phyloP scores from a whole-genome alignment of 176 grass and related monocot species.

The Carex myosuroides region DNA sequence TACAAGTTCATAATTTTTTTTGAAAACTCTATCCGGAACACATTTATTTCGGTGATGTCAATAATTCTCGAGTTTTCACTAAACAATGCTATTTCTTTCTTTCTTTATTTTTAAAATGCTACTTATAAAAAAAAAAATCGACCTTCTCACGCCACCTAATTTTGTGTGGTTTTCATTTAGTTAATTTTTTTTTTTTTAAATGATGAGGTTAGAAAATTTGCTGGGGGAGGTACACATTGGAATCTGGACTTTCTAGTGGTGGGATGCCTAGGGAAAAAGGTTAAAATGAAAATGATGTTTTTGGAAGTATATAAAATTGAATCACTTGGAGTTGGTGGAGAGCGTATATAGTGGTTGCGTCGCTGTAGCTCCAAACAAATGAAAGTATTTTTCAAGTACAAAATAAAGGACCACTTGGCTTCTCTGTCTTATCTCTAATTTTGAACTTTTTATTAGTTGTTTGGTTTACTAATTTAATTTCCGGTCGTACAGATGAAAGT shows the following conservation, averaged over 20 bases:
- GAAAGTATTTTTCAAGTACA: background rate
- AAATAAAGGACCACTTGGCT: background rate
- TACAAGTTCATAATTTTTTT: too few species aligned
- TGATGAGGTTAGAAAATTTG: background rate
- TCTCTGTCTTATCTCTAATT: background rate
- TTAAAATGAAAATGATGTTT: background rate
- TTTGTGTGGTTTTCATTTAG: too few species aligned
- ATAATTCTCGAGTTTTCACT: too few species aligned
- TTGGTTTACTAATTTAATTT: background rate
- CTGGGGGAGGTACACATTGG: background rate
- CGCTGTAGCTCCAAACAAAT: background rate
- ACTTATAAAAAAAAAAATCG: too few species aligned
- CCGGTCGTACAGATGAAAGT: background rate
- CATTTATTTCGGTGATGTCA: too few species aligned
- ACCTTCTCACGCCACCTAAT: too few species aligned
- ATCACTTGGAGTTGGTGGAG: slow-evolving; percentile 4
- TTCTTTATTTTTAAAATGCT: too few species aligned
- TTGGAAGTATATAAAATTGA: background rate
- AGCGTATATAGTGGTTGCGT: background rate
- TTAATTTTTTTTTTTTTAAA: background rate
- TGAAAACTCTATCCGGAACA: too few species aligned
- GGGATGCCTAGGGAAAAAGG: background rate
- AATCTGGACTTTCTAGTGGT: background rate
- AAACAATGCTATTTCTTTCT: too few species aligned
- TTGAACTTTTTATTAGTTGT: background rate